phyloP scores from a whole-genome alignment of 768 basidiomycete species.

The Asterophora parasitica region DNA sequence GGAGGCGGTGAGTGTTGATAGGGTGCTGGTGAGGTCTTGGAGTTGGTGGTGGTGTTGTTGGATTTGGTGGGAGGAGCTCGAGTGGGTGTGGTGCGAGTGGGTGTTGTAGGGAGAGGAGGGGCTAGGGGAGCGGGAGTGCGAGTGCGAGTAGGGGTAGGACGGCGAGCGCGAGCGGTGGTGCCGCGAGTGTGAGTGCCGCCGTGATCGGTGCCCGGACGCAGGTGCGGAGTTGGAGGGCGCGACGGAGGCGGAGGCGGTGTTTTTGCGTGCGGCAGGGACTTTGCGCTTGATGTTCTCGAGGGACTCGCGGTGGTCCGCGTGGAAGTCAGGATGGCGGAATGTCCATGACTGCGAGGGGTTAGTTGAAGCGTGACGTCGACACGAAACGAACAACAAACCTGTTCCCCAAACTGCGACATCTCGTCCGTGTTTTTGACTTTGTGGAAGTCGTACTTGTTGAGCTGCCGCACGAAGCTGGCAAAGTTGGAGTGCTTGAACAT shows the following conservation, averaged over 20 bases:
- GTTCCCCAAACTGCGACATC: conserved; percentile 59
- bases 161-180: conserved; percentile 12
- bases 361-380: no score
- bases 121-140: conserved; percentile 17
- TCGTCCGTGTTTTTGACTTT: conserved; percentile 92
- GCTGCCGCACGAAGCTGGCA: conserved; percentile 85
- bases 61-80: background rate
- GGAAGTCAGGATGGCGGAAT: conserved; percentile 57
- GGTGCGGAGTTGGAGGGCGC: conserved; percentile 15
- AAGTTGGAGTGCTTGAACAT: conserved; percentile 97
- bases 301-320: conserved; percentile 47
- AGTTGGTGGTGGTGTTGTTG: conserved; percentile 11
- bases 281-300: conserved; percentile 60
- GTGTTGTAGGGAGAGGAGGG: no score
- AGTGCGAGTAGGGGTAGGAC: conserved; percentile 16
- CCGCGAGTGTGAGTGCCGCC: conserved; percentile 7
- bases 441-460: conserved; percentile 97
- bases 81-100: conserved; percentile 11
- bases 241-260: conserved; percentile 25
- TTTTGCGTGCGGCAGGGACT: conserved; percentile 50
- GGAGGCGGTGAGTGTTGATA: no score
- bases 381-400: conserved; percentile 29
- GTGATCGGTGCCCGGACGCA: conserved; percentile 16
- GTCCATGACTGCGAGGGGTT: conserved; percentile 41
- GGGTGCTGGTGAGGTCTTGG: conserved; percentile 7